Base-by-base conservation (phyloP, 345 rosid genomes). In the Diplotaxis tenuifolia region DNA sequence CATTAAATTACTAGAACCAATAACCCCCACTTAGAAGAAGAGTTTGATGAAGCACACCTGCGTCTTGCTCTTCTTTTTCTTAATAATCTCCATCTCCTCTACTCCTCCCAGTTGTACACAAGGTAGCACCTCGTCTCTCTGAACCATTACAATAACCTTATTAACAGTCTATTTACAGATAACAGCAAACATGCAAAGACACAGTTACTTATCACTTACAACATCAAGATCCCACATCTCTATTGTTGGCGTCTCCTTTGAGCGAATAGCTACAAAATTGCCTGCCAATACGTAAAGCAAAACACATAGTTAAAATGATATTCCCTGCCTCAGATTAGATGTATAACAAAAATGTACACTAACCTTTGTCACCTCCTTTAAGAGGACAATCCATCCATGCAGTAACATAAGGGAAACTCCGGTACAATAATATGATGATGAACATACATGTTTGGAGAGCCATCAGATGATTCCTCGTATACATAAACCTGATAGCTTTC, bases 211-310 rank as follows among this genome's bases (percentile, higher is more conserved):
- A 5, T 28, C 59, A 83, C 96, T 52, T 88, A 90, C 98, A 82
- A 83, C 78, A 76, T 95, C 96, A 75, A 95, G 94, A 76, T 95
- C 97, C 98, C 98, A 92, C 82, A 95, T 89, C 69, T 95, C 98
- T 31, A 90, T 92, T 14, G 92, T 74, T 6, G 97, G 93, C 0
- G 72, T 32, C 4, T 83, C 99, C 92, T 87, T 87, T 69, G 92
- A 90, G 72, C 99, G 97, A 79, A 95, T 82, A 59, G 99, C 96
- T 31, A 95, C 54, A 72, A 92, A 90, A 83, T 90, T 95, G 61
- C 98, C 98, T 95, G 86, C 55, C 62, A 78, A 67, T 5, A 49
- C 38, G 50, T 57, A 14, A 65, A 45, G 65, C 25, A 61, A 63
- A 42, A 19, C 25, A 34, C 32, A 12, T 9, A 20, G 36, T 49